These are phyloP conservation scores for Orbilia blumenaviensis DNA, from an alignment of 2,329 filamentous ascomycete genomes.

Conservation along the genomic window DNA sequence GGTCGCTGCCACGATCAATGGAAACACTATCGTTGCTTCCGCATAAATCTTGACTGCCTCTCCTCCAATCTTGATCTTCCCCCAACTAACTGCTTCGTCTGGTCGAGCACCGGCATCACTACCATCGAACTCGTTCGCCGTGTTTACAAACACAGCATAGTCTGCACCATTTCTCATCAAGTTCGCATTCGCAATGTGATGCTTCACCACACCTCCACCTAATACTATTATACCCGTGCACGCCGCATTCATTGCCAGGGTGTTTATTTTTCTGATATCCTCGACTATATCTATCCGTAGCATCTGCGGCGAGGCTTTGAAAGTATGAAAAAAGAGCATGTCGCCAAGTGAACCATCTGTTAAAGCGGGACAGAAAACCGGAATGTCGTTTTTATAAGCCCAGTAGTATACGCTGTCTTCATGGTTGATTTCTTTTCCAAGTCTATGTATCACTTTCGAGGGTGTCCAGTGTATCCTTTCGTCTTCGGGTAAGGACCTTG, in stretches of 20 bases:
- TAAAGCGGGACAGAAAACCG: slow-evolving; percentile 93
- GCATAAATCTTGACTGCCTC: slow-evolving; percentile 85
- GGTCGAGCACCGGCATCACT: slow-evolving; percentile 94
- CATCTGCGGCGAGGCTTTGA: slow-evolving; percentile 82
- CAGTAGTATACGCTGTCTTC: slow-evolving; percentile 94
- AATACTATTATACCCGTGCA: slow-evolving; percentile 93
- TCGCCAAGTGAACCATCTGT: slow-evolving; percentile 95
- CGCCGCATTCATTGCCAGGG: slow-evolving; percentile 85
- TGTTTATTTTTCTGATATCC: slow-evolving; percentile 93
- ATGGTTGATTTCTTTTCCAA: slow-evolving; percentile 94
- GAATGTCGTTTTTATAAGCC: slow-evolving; percentile 96
- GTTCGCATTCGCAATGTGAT: slow-evolving; percentile 97
- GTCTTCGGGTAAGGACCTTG: slow-evolving; percentile 70
- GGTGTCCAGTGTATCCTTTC: slow-evolving; percentile 89
- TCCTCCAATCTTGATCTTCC: slow-evolving; percentile 85
- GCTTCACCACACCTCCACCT: slow-evolving; percentile 94
- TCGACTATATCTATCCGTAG: slow-evolving; percentile 90
- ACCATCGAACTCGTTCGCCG: slow-evolving; percentile 95
- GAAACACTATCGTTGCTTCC: slow-evolving; percentile 74
- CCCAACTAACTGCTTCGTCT: slow-evolving; percentile 97
- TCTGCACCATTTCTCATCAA: slow-evolving; percentile 98
- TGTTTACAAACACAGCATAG: slow-evolving; percentile 97
- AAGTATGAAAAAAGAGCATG: slow-evolving; percentile 99
- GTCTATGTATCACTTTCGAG: slow-evolving; percentile 85
- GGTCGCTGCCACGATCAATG: slow-evolving; percentile 73